A percentile compares a stretch with the other conserved stretches of the same genome.
These are phyloP conservation scores for Stephania japonica DNA, from an alignment of 164 flowering plant genomes.

Conservation along the genomic window DNA sequence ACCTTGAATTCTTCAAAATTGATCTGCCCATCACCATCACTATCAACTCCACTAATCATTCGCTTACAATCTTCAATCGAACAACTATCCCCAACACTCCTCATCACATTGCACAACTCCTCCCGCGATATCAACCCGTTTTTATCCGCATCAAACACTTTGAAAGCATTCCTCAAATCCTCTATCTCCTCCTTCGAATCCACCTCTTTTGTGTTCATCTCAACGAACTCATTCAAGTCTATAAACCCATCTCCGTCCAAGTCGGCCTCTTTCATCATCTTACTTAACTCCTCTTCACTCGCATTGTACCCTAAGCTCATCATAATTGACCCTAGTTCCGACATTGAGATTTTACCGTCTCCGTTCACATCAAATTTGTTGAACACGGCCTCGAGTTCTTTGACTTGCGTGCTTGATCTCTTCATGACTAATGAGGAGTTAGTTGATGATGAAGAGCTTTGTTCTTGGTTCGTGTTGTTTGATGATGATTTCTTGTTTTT, in stretches of 20 bases:
- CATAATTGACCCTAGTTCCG: slow-evolving; percentile 64
- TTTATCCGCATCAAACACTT: slow-evolving; percentile 57
- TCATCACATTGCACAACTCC: slow-evolving; percentile 55
- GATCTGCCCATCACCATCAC: slow-evolving; percentile 4
- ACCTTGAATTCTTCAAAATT: neutral
- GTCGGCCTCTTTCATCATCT: slow-evolving; percentile 56
- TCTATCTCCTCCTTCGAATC: slow-evolving; percentile 27
- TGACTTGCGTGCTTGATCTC: slow-evolving; percentile 18
- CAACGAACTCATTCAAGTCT: slow-evolving; percentile 55
- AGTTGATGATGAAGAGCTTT: neutral
- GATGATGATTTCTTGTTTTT: neutral
- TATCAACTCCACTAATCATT: neutral
- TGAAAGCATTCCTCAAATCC: slow-evolving; percentile 57
- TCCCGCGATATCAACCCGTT: slow-evolving; percentile 69
- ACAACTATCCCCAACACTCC: neutral
- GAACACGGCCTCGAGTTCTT: slow-evolving; percentile 66
- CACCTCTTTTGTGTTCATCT: slow-evolving; percentile 48
- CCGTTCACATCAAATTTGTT: slow-evolving; percentile 69
- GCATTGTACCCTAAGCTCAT: slow-evolving; percentile 44
- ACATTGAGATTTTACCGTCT: slow-evolving; percentile 73
- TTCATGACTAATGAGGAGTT: neutral
- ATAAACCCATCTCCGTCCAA: slow-evolving; percentile 77
- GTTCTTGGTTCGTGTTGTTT: neutral
- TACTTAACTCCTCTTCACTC: slow-evolving; percentile 47
- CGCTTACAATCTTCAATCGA: neutral